A percentile compares a stretch with the other conserved stretches of the same genome.
Conservation (phyloP, 2,329 filamentous ascomycete species). For the Fusarium nygamai region DNA sequence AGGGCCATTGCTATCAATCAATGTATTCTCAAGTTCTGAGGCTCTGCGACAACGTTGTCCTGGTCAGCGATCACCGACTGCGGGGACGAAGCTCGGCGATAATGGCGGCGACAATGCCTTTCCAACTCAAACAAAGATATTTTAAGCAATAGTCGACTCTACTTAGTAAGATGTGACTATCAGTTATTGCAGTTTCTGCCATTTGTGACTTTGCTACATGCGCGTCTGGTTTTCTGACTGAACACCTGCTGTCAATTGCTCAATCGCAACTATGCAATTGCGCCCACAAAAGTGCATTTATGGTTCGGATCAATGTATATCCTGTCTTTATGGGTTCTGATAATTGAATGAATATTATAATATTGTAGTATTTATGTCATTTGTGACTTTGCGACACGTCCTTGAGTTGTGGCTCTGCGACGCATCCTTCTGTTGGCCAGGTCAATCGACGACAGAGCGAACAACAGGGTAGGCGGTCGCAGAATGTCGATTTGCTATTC, state of each 20-base stretch:
- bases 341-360: fast-evolving
- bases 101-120: neutral
- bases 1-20: no score
- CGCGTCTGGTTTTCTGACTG: neutral
- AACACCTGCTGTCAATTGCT: no score
- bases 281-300: neutral
- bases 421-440: neutral
- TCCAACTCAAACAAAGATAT: neutral
- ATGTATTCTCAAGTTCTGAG: neutral
- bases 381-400: neutral
- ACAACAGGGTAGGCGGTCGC: neutral
- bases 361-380: neutral
- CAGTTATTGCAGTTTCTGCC: neutral
- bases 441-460: no score
- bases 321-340: fast-evolving
- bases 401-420: neutral
- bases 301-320: neutral
- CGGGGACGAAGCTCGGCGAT: neutral
- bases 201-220: neutral
- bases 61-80: neutral
- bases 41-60: neutral
- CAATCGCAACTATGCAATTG: neutral
- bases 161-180: fast-evolving
- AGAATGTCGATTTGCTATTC: neutral
- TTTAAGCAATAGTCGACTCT: fast-evolving